phyloP scores from a whole-genome alignment of 1,139 yeast species.

The Kodamaea sp. region DNA sequence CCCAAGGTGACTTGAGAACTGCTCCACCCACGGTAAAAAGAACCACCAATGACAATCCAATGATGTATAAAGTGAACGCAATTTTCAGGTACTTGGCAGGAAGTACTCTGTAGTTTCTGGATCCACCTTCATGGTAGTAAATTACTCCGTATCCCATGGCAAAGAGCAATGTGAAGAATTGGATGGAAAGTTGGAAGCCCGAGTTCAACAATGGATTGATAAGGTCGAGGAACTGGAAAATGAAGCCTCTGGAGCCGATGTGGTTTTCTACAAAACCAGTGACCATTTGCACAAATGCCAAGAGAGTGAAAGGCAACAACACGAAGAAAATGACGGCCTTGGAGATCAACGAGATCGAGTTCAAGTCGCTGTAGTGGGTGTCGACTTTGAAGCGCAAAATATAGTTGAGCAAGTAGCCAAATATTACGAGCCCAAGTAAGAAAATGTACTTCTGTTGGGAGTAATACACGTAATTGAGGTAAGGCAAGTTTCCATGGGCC shows the following conservation, averaged over 20 bases:
- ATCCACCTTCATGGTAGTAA: conserved; percentile 28
- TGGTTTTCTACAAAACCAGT: conserved; percentile 21
- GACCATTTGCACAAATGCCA: conserved; percentile 14
- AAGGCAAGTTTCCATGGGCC: conserved; percentile 32
- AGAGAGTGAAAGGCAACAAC: conserved; percentile 24
- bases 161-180: conserved; percentile 27
- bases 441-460: conserved; percentile 20
- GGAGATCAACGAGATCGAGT: conserved; percentile 37
- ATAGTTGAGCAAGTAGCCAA: conserved; percentile 27
- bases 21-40: neutral
- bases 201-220: conserved; percentile 6
- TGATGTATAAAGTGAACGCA: conserved; percentile 19
- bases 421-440: conserved; percentile 18
- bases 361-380: conserved; percentile 30
- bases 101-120: conserved; percentile 28
- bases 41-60: conserved; percentile 5
- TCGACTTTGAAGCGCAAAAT: conserved; percentile 32
- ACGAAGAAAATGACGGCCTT: conserved; percentile 33
- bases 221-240: conserved; percentile 19
- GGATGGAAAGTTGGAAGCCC: neutral
- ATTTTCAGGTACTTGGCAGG: conserved; percentile 23
- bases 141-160: conserved; percentile 45
- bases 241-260: conserved; percentile 12
- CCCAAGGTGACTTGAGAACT: neutral
- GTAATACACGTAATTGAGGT: conserved; percentile 21